Evolutionary conservation across 805 yeast genomes (phyloP), one percentile per base, ranked within the genome.

Genomic region (Cyberlindnera maritima): DNA sequence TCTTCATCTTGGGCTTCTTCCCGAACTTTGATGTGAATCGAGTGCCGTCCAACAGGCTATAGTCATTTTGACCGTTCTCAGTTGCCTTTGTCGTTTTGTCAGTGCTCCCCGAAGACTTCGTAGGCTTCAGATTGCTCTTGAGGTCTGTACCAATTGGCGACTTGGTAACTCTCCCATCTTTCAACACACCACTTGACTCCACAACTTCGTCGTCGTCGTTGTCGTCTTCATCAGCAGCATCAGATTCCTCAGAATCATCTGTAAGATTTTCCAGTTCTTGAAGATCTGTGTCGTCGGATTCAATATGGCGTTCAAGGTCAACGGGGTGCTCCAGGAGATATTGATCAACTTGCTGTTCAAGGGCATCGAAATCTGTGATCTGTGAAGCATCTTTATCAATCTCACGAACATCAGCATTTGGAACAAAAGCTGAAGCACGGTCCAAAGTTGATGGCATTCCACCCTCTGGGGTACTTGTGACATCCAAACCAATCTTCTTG

Each of bases 401-500:
- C 33, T 10, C 23, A 38, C n/a, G 5, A 13, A 28, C 31, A 14
- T 13, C 25, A 21, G 25, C 25, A 21, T 21, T 9, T 21, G 25
- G 25, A 5, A 21, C 8, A 6, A 21, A 21, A 6, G 25, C 9
- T 9, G 25, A 21, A 6, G 25, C 11, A 28, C 11, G 31, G 13
- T 28, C n/a, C 11, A 13, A 28, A 28, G 31, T 7, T 7, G 31
- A 4, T 28, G 31, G n/a, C 5, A 11, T 28, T 12, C 5, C 31
- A 28, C 4, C 13, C n/a, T 14, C n/a, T 28, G 31, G 31, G 8
- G 37, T 18, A 14, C 29, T 41, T 2, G 55, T 45, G 15, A 50
- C 47, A 15, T 47, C 50, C 35, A 49, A 36, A 3, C 43, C 54
- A 43, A 47, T 34, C 18, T 47, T 43, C 36, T 49, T 47, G 3